Percentiles rank a stretch among this genome's conserved stretches.
Conservation (phyloP, 768 basidiomycete genomes). For the Kondoa malvinella region DNA sequence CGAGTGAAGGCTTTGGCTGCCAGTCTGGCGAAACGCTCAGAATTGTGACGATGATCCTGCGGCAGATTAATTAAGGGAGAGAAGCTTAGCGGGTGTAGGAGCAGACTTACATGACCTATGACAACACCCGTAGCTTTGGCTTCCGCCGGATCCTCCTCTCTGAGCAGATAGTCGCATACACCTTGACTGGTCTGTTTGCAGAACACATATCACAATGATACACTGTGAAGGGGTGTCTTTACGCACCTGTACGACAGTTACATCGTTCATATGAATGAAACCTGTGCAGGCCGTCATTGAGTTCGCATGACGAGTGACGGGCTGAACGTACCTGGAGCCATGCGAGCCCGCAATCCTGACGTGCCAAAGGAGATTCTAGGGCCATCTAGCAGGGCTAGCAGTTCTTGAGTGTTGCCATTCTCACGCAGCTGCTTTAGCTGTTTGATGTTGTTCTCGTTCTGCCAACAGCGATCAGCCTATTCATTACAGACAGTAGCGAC, state of each 20-base stretch:
- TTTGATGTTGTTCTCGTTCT: background rate
- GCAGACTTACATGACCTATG: conserved; percentile 38
- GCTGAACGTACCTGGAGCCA: conserved; percentile 39
- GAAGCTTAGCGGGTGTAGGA: background rate
- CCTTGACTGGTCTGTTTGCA: conserved; percentile 40
- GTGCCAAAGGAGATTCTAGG: conserved; percentile 70
- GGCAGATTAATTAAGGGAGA: background rate
- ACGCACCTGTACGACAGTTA: conserved; percentile 34
- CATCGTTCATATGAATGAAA: conserved; percentile 78
- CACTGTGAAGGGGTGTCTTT: no score
- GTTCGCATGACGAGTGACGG: conserved; percentile 36
- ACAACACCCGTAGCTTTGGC: conserved; percentile 53
- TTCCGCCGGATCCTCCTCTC: conserved; percentile 35
- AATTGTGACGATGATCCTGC: conserved; percentile 70
- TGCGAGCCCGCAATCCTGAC: conserved; percentile 40
- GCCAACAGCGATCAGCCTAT: background rate
- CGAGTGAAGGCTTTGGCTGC: conserved; percentile 54
- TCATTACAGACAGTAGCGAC: background rate
- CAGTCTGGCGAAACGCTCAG: conserved; percentile 55
- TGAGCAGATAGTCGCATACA: conserved; percentile 52
- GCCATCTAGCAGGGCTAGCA: conserved; percentile 17
- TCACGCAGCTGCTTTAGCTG: background rate
- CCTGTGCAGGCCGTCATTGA: conserved; percentile 58
- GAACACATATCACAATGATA: background rate
- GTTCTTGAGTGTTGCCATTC: background rate